A percentile compares a stretch with the other conserved stretches of the same genome.
Evolutionary conservation across 768 basidiomycete species (phyloP).

Genomic region (Xerocomellus amylosporus): DNA sequence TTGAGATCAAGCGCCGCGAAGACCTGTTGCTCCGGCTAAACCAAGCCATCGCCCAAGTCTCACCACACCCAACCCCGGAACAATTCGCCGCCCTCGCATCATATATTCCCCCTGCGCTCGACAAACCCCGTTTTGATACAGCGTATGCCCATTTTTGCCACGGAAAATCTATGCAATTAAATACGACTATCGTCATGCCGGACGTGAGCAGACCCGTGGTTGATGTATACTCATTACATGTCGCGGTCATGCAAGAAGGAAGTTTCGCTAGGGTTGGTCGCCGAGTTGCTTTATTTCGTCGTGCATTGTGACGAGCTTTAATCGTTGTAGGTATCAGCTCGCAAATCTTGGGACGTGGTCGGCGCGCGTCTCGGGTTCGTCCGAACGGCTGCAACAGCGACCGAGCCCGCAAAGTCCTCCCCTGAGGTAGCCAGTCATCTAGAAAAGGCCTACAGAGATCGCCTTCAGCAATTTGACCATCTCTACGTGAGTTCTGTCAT

Average conservation of each 20-base stretch:
- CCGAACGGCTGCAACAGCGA: constrained; percentile 20
- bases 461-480: constrained; percentile 33
- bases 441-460: constrained; percentile 28
- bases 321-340: constrained; percentile 21
- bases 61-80: constrained; percentile 20
- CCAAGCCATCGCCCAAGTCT: constrained; percentile 26
- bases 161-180: constrained; percentile 25
- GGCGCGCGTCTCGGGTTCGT: constrained; percentile 28
- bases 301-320: neutral
- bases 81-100: constrained; percentile 26
- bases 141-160: constrained; percentile 30
- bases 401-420: constrained; percentile 24
- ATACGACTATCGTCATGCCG: constrained; percentile 30
- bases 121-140: constrained; percentile 27
- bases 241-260: constrained; percentile 33
- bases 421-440: constrained; percentile 26
- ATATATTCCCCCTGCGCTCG: constrained; percentile 29
- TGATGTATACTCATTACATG: constrained; percentile 31
- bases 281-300: constrained; percentile 1
- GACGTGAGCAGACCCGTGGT: constrained; percentile 25
- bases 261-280: constrained; percentile 27
- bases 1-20: constrained; percentile 33
- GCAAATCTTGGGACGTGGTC: constrained; percentile 29
- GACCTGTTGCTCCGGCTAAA: constrained; percentile 27
- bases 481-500: constrained; percentile 33